A percentile compares a stretch with the other conserved stretches of the same genome.
Conservation (phyloP, 257 asterid species). For the Lycium barbarum region DNA sequence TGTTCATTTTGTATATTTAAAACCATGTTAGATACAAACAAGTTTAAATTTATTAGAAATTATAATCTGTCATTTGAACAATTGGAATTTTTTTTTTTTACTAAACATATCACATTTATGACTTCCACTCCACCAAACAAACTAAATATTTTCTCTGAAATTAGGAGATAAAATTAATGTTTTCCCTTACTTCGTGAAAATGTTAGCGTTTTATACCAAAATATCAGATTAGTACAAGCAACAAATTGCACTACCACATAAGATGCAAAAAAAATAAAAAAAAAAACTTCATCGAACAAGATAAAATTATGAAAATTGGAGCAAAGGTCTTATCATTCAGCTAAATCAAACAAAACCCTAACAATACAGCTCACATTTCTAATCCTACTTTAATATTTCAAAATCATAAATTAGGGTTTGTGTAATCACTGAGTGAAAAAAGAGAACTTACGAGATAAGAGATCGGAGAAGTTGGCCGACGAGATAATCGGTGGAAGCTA, state of each 20-base stretch:
- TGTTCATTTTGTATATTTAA: not conserved
- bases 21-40: not conserved
- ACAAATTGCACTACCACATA: not conserved
- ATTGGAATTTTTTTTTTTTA: no score
- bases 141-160: not conserved
- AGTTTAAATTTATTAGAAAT: not conserved
- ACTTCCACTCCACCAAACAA: not conserved
- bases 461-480: conserved; percentile 8
- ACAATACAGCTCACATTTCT: not conserved
- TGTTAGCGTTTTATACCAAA: not conserved
- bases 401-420: conserved; percentile 24
- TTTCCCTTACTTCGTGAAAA: not conserved
- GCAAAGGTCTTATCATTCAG: not conserved
- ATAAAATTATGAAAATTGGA: not conserved
- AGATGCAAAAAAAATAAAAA: not conserved
- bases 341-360: not conserved
- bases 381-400: not conserved
- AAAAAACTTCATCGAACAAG: no score
- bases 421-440: not conserved
- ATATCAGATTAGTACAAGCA: not conserved
- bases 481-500: not conserved
- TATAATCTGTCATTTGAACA: not conserved
- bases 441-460: not conserved
- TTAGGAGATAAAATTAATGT: not conserved
- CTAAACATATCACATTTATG: not conserved